Conservation (phyloP, 208 protist genomes). For the Trypanosoma conorhini region DNA sequence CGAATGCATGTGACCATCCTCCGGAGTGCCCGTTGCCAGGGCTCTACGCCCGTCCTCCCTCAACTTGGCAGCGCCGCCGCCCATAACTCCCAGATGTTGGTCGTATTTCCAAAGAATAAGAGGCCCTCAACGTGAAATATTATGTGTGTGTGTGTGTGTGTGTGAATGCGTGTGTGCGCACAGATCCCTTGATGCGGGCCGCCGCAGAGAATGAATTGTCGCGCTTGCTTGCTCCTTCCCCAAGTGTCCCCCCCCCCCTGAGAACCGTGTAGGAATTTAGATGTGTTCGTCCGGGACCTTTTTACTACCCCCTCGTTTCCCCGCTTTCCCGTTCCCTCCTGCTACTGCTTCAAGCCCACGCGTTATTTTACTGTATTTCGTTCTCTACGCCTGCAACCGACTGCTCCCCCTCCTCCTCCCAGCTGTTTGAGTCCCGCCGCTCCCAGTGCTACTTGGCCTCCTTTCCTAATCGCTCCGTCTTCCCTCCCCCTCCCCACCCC, state of each 20-base stretch:
- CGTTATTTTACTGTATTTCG: too few relatives aligned
- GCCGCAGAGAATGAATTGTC: background rate
- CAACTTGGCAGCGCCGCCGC: background rate
- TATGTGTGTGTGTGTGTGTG: constrained; percentile 2
- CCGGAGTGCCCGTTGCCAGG: background rate
- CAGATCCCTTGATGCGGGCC: background rate
- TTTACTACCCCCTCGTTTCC: background rate
- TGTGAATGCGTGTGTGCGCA: background rate
- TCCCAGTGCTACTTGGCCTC: background rate
- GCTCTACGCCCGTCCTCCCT: background rate
- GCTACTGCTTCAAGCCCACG: too few relatives aligned
- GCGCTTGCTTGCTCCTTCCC: background rate
- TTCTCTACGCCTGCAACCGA: too few relatives aligned
- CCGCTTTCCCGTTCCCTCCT: too few relatives aligned
- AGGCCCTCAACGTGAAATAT: constrained; percentile 10
- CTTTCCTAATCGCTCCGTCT: too few relatives aligned
- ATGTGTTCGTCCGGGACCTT: background rate
- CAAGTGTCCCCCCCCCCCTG: too few relatives aligned
- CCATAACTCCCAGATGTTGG: background rate
- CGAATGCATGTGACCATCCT: background rate
- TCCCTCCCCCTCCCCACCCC: too few relatives aligned
- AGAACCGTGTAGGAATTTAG: background rate
- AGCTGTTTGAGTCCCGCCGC: too few relatives aligned
- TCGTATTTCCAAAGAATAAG: constrained; percentile 15
- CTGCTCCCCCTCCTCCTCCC: background rate